phyloP scores from a whole-genome alignment of 2,329 filamentous ascomycete species.

The Colletotrichum echinochloae region DNA sequence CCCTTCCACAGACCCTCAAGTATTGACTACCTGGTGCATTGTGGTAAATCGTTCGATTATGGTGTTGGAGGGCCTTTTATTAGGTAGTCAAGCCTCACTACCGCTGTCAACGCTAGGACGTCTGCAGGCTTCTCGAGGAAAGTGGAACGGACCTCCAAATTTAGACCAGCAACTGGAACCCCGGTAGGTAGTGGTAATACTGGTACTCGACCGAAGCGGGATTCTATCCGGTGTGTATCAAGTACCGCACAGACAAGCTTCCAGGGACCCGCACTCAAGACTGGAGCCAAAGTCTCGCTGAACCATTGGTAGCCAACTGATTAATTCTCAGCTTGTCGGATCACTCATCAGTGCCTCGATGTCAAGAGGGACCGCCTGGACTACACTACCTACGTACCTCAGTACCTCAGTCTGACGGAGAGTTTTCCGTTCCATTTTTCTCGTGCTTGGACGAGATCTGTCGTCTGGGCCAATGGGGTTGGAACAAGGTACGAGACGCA shows the following conservation, averaged over 20 bases:
- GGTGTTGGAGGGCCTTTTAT: conserved; percentile 14
- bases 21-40: neutral
- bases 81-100: conserved; percentile 7
- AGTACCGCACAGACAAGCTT: conserved; percentile 23
- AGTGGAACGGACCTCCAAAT: neutral
- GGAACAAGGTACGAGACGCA: neutral
- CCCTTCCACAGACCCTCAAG: no score
- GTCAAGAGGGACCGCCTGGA: no score
- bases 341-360: conserved; percentile 3
- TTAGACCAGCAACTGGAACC: conserved; percentile 13
- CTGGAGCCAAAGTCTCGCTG: no score
- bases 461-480: neutral
- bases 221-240: conserved; percentile 4
- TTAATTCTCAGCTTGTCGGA: conserved; percentile 1
- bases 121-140: neutral
- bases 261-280: conserved; percentile 9
- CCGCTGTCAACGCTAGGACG: conserved; percentile 22
- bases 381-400: no score
- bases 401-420: no score
- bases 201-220: neutral
- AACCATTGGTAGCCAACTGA: no score
- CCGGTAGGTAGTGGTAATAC: neutral
- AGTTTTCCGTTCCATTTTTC: conserved; percentile 35
- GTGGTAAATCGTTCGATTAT: conserved; percentile 16
- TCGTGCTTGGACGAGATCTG: conserved; percentile 18